Percentiles rank a stretch among this genome's conserved stretches.
These are phyloP conservation scores for Calonectria hawksworthii DNA, from an alignment of 2,329 filamentous ascomycete species.

Conservation along the genomic window DNA sequence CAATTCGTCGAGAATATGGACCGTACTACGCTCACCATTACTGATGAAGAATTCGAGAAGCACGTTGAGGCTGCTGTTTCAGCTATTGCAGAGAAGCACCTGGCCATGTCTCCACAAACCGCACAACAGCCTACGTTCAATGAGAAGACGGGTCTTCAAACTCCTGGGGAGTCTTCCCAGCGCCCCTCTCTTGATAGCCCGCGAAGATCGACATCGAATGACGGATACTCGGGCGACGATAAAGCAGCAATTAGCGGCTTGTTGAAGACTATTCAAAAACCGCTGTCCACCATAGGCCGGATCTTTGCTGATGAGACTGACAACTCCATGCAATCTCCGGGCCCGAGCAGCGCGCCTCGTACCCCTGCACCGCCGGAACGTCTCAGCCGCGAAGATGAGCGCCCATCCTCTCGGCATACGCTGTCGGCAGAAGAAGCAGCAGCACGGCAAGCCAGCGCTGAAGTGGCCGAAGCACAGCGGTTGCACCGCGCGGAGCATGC, in stretches of 20 bases:
- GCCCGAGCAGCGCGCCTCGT: constrained; percentile 51
- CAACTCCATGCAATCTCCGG: constrained; percentile 50
- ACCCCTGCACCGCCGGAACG: constrained; percentile 54
- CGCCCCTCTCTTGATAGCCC: constrained; percentile 63
- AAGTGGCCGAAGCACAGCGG: constrained; percentile 87
- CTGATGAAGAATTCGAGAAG: constrained; percentile 93
- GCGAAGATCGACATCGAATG: constrained; percentile 68
- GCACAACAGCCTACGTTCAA: constrained; percentile 57
- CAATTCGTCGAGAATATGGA: constrained; percentile 98
- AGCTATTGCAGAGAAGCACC: constrained; percentile 92
- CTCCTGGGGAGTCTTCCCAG: constrained; percentile 48
- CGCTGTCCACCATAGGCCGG: constrained; percentile 90
- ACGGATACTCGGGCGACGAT: constrained; percentile 73
- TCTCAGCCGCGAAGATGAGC: constrained; percentile 50
- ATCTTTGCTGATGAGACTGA: constrained; percentile 85
- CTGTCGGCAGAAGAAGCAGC: constrained; percentile 88
- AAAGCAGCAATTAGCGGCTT: constrained; percentile 87
- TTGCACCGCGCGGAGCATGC: constrained; percentile 88
- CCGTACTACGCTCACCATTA: constrained; percentile 91
- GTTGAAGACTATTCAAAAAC: constrained; percentile 90
- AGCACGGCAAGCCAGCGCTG: constrained; percentile 89
- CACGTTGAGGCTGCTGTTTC: constrained; percentile 98
- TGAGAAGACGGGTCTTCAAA: constrained; percentile 56
- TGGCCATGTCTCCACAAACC: constrained; percentile 62
- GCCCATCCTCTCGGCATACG: constrained; percentile 55